These are phyloP conservation scores for Zostera marina DNA, from an alignment of 116 monocot species.

Conservation along the genomic window DNA sequence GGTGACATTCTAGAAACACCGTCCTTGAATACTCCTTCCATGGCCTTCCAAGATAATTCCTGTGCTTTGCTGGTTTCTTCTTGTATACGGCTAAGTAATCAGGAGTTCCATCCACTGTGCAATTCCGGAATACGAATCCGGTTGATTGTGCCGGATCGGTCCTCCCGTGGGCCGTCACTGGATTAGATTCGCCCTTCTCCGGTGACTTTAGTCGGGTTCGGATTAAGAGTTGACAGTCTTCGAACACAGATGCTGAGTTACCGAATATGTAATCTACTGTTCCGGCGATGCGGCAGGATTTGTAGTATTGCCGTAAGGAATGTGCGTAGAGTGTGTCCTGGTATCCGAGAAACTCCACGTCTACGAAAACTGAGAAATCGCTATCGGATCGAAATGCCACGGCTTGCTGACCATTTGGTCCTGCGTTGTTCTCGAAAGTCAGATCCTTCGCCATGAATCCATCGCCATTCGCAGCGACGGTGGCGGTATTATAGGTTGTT, in stretches of 20 bases:
- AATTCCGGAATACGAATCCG: slow-evolving; percentile 49
- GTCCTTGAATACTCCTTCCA: slow-evolving; percentile 92
- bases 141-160: slow-evolving; percentile 58
- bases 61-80: slow-evolving; percentile 29
- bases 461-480: slow-evolving; percentile 32
- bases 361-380: slow-evolving; percentile 39
- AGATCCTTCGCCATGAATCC: slow-evolving; percentile 65
- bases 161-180: slow-evolving; percentile 58
- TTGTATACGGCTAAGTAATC: slow-evolving; percentile 37
- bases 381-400: slow-evolving; percentile 69
- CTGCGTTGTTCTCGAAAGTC: slow-evolving; percentile 67
- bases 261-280: slow-evolving; percentile 86
- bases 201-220: slow-evolving; percentile 43
- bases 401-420: slow-evolving; percentile 64
- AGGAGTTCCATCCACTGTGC: slow-evolving; percentile 33
- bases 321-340: slow-evolving; percentile 75
- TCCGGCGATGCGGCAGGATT: slow-evolving; percentile 43
- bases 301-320: slow-evolving; percentile 60
- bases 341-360: slow-evolving; percentile 58
- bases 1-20: slow-evolving; percentile 39
- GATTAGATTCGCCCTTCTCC: slow-evolving; percentile 44
- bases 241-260: slow-evolving; percentile 53
- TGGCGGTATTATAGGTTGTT: slow-evolving; percentile 38
- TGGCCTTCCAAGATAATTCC: slow-evolving; percentile 52
- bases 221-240: slow-evolving; percentile 27